These are phyloP conservation scores for Sporisorium graminicola DNA, from an alignment of 1,284 basidiomycete genomes.

Conservation along the genomic window DNA sequence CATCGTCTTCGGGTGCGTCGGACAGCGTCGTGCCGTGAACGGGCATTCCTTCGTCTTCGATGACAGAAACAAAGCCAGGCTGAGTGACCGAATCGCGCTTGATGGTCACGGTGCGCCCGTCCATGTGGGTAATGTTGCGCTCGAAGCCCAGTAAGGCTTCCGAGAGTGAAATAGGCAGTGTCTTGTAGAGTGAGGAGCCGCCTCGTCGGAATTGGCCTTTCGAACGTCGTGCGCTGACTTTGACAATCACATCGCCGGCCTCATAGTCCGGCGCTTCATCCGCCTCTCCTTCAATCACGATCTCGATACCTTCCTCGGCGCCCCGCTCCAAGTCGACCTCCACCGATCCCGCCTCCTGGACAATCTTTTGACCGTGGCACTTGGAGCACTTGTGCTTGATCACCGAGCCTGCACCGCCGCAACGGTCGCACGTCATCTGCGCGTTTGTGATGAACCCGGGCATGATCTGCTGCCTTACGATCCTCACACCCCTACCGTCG, in stretches of 20 bases:
- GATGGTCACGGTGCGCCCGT: slow-evolving; percentile 58
- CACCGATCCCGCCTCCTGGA: slow-evolving; percentile 57
- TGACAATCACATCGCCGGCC: slow-evolving; percentile 66
- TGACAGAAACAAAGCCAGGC: slow-evolving; percentile 55
- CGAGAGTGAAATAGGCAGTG: slow-evolving; percentile 57
- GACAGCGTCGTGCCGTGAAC: slow-evolving; percentile 44
- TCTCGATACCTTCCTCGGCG: slow-evolving; percentile 59
- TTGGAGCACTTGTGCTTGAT: slow-evolving; percentile 60
- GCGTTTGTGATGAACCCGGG: slow-evolving; percentile 68
- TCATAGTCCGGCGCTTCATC: slow-evolving; percentile 66
- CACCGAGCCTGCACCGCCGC: slow-evolving; percentile 60
- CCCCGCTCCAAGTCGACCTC: slow-evolving; percentile 65
- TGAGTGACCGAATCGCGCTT: slow-evolving; percentile 60
- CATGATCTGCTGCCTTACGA: slow-evolving; percentile 69
- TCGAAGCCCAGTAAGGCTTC: slow-evolving; percentile 68
- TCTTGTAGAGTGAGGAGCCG: slow-evolving; percentile 62
- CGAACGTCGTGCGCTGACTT: slow-evolving; percentile 43
- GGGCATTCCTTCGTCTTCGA: slow-evolving; percentile 65
- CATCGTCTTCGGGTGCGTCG: slow-evolving; percentile 37
- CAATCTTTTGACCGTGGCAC: slow-evolving; percentile 63
- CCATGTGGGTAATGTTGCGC: slow-evolving; percentile 61
- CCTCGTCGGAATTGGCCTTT: slow-evolving; percentile 61
- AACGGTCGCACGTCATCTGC: slow-evolving; percentile 62
- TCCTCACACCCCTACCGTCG: slow-evolving; percentile 60
- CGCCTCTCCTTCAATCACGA: slow-evolving; percentile 62